Conservation (phyloP, 805 yeast genomes). For the Teunomyces kruisii region DNA sequence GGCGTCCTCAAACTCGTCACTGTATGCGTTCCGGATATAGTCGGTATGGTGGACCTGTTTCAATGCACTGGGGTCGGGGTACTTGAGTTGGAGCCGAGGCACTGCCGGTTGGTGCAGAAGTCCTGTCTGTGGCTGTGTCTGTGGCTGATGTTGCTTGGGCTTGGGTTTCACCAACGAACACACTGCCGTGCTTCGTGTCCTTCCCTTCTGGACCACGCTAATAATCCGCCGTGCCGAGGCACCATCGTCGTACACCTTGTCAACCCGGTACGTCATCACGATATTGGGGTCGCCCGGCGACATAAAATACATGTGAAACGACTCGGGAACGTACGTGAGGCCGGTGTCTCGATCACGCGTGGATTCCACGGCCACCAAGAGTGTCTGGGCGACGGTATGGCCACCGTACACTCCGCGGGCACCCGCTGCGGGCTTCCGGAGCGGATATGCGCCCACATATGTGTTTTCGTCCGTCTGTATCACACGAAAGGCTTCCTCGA, state of each 20-base stretch:
- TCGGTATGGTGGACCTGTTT: slow-evolving; percentile 34
- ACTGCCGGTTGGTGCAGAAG: neutral
- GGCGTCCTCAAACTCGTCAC: slow-evolving; percentile 35
- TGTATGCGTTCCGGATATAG: slow-evolving; percentile 36
- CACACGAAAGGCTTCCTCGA: slow-evolving; percentile 35
- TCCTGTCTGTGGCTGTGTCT: neutral
- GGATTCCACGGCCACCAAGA: slow-evolving; percentile 57
- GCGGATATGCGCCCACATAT: slow-evolving; percentile 34
- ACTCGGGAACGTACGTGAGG: slow-evolving; percentile 46
- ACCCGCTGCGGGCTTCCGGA: slow-evolving; percentile 36
- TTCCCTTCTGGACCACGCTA: slow-evolving; percentile 52
- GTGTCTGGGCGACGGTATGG: slow-evolving; percentile 62
- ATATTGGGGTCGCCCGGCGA: slow-evolving; percentile 48
- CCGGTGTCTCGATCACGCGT: slow-evolving; percentile 18
- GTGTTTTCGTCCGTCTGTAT: slow-evolving; percentile 21
- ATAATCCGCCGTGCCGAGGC: slow-evolving; percentile 55
- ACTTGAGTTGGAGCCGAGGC: slow-evolving; percentile 17
- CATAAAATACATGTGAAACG: slow-evolving; percentile 64
- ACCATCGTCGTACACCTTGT: slow-evolving; percentile 50
- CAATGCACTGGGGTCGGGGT: slow-evolving; percentile 25
- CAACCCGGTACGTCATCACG: slow-evolving; percentile 55
- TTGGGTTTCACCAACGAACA: slow-evolving; percentile 38
- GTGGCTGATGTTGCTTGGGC: no score
- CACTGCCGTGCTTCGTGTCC: slow-evolving; percentile 50
- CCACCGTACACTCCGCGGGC: slow-evolving; percentile 76